Base-by-base conservation (phyloP, 805 yeast genomes). In the Naumovozyma castellii region DNA sequence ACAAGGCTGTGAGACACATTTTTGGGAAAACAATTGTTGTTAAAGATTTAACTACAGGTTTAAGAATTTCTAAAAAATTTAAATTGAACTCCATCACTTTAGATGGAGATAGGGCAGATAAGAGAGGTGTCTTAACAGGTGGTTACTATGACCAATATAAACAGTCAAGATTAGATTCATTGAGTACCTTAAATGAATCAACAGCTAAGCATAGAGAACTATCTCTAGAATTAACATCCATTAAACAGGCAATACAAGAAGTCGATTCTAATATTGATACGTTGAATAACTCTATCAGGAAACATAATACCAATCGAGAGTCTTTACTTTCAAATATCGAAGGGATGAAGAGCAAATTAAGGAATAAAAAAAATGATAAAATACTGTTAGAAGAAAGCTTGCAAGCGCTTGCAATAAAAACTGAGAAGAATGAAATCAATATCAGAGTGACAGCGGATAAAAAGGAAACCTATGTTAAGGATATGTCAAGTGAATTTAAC, bases 91-190 rank as follows among this genome's bases (percentile, higher is more conserved):
- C 95, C 1, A 82, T 92, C 13, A 92, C 98, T 0, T 64, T 90
- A 14, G 94, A 85, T 58, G 98, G 98, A 49, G 97, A 92, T 56
- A 69, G 85, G 47, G 85, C 85, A 37, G 94, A 85, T 50, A 77
- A 76, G 35, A 75, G 70, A 47, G 98, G 98, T 59, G 83, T 82
- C 2, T 59, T 92, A 34, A 78, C 85, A 18, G 97, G 97, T 61
- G 97, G 97, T 36, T 85, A 73, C 51, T 73, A 84, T 48, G 92
- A 84, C 50, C 51, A 49, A 17, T 73, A 69, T 49, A 74, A 73
- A 43, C 68, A 65, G 38, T 80, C 86, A 0, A 71, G 94, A 49
- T 61, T 88, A 36, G 95, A 86, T 48, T 73, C 80, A 2, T 67
- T 85, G 51, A 76, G 76, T 39, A 56, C 64, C 12, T 71, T 82